phyloP scores from a whole-genome alignment of 2,329 filamentous ascomycete species.

The Alternaria gansuensis region DNA sequence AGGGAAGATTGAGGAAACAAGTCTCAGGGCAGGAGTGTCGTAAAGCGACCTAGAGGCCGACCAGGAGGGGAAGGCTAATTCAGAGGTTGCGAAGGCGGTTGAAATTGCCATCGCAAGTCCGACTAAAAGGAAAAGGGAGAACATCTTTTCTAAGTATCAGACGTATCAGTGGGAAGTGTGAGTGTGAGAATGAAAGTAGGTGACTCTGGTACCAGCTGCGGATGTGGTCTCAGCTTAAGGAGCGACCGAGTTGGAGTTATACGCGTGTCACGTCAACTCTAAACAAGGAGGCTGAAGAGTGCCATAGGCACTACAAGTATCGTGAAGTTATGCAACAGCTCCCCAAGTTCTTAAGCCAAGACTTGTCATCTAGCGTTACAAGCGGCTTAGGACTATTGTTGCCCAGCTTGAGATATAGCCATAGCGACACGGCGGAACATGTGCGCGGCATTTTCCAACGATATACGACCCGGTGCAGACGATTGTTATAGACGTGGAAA shows the following conservation, averaged over 20 bases:
- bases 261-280: neutral
- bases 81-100: neutral
- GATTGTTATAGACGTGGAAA: neutral
- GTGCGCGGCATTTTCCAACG: neutral
- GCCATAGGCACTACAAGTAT: neutral
- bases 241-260: neutral
- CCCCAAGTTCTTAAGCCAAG: neutral
- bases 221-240: neutral
- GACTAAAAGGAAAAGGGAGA: neutral
- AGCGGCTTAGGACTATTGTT: neutral
- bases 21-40: slow-evolving; percentile 2
- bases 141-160: neutral
- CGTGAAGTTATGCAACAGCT: neutral
- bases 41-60: neutral
- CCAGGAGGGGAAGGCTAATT: neutral
- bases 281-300: neutral
- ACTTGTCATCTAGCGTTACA: neutral
- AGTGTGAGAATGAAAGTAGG: neutral
- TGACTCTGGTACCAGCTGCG: neutral
- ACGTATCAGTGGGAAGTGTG: neutral
- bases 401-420: neutral
- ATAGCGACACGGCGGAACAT: neutral
- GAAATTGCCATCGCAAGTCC: neutral
- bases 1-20: slow-evolving; percentile 14
- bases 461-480: neutral